phyloP scores from a whole-genome alignment of 768 basidiomycete genomes.

The Calvatia gigantea region DNA sequence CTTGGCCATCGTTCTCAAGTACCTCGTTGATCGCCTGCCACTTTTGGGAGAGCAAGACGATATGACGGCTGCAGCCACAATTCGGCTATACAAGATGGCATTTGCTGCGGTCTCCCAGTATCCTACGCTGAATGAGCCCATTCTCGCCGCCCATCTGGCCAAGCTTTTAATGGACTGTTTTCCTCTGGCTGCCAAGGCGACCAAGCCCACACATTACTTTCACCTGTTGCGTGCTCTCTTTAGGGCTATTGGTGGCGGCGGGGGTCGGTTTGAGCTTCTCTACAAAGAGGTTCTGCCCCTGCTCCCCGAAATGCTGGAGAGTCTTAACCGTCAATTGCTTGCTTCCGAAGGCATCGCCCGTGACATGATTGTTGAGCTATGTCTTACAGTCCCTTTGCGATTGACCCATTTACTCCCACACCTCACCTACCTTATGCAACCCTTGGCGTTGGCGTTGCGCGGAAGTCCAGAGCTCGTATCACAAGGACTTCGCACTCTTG shows the following conservation, averaged over 20 bases:
- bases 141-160: slow-evolving; percentile 89
- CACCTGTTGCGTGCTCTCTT: slow-evolving; percentile 90
- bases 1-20: slow-evolving; percentile 84
- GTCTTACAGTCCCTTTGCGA: slow-evolving; percentile 93
- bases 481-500: slow-evolving; percentile 93
- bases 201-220: slow-evolving; percentile 90
- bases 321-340: slow-evolving; percentile 84
- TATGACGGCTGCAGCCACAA: slow-evolving; percentile 74
- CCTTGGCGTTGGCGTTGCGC: slow-evolving; percentile 85
- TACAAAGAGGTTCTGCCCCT: slow-evolving; percentile 97
- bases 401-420: slow-evolving; percentile 95
- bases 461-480: slow-evolving; percentile 88
- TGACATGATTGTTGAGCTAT: slow-evolving; percentile 96
- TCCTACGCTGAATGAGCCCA: slow-evolving; percentile 79
- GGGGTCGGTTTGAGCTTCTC: slow-evolving; percentile 88
- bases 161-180: slow-evolving; percentile 97
- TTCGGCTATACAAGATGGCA: slow-evolving; percentile 93
- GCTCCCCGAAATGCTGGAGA: slow-evolving; percentile 96
- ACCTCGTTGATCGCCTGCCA: slow-evolving; percentile 79
- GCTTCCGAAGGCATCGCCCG: slow-evolving; percentile 77
- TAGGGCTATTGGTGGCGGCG: slow-evolving; percentile 87
- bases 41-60: slow-evolving; percentile 84
- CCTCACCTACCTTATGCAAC: slow-evolving; percentile 94
- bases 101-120: slow-evolving; percentile 81
- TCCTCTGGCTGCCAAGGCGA: slow-evolving; percentile 86